A percentile compares a stretch with the other conserved stretches of the same genome.
Evolutionary conservation across 352 stramenopile species (phyloP).

Genomic region (Pythium volutum): DNA sequence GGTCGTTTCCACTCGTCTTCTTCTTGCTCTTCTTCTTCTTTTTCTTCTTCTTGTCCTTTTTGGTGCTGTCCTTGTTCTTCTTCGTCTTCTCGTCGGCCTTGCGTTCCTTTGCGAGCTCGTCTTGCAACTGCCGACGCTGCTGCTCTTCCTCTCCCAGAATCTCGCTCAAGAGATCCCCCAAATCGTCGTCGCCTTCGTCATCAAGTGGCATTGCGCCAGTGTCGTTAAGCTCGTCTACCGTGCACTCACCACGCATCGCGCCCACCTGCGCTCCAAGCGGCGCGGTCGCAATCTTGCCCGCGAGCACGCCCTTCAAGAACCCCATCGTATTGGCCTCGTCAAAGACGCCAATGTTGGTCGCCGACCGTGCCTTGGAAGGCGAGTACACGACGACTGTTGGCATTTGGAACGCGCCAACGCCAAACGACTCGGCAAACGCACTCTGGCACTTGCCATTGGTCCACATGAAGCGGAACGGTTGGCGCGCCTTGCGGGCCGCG

Average conservation of each 20-base stretch:
- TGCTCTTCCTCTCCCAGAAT: constrained; percentile 70
- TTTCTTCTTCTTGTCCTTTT: constrained; percentile 46
- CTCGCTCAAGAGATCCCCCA: constrained; percentile 67
- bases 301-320: constrained; percentile 69
- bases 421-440: constrained; percentile 65
- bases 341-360: constrained; percentile 65
- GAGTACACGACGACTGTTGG: constrained; percentile 73
- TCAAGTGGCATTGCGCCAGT: constrained; percentile 9
- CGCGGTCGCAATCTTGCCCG: constrained; percentile 53
- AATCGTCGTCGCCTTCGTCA: constrained; percentile 52
- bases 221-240: constrained; percentile 44
- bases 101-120: constrained; percentile 38
- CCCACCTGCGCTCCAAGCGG: constrained; percentile 45
- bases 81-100: constrained; percentile 37
- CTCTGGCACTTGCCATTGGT: constrained; percentile 73
- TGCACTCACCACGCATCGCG: constrained; percentile 45
- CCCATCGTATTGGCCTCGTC: constrained; percentile 48
- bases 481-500: constrained; percentile 43
- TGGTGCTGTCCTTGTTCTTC: constrained; percentile 39
- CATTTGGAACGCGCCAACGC: constrained; percentile 71
- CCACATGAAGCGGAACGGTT: constrained; percentile 77
- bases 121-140: constrained; percentile 50
- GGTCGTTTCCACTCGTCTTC: constrained; percentile 40
- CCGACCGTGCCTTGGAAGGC: constrained; percentile 67
- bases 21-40: constrained; percentile 38